Evolutionary conservation across 768 basidiomycete genomes (phyloP), one percentile per base, ranked within the genome.

Genomic region (Russula sp.): DNA sequence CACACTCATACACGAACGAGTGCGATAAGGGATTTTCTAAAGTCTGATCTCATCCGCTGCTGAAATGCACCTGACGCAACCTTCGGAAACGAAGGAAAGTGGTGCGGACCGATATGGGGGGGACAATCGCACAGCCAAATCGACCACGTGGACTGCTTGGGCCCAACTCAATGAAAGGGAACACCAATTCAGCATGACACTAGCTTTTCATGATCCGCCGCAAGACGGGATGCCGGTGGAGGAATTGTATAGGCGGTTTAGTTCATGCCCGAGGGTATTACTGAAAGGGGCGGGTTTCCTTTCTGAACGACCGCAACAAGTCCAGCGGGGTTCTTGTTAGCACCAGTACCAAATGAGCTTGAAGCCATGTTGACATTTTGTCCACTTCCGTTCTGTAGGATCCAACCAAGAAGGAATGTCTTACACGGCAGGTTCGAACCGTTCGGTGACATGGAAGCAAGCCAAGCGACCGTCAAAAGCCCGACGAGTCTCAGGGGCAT

Each of bases 241-340:
- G 37, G 16, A 59, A 54, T 55, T 7, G 52, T 42, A 31, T 27
- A 16, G 52, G 22, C 45, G 22, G n/a, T 48, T 59, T 27, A n/a
- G n/a, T 52, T 31, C 37, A 63, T 47, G 49, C 22, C 14, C n/a
- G 9, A 22, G n/a, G 40, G 10, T 16, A 42, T 47, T 54, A 16
- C n/a, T 48, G 35, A 22, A 32, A 34, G 57, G 84, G 74, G 70
- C 87, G 91, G 0, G 80, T 72, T 71, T 91, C 89, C 72, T 88
- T 20, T 87, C 86, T 14, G 81, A 75, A 68, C 27, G 27, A 27
- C 27, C 27, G 89, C 20, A 91, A 73, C 6, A 27, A 22, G 31
- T 47, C 34, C 4, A 22, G 22, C 35, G 44, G 34, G 51, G 34
- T 39, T 11, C 35, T 22, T 37, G 6, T 32, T n/a, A 40, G 18